A percentile compares a stretch with the other conserved stretches of the same genome.
phyloP scores from a whole-genome alignment of 495 filamentous ascomycete genomes.

The Neurospora tetraspora region DNA sequence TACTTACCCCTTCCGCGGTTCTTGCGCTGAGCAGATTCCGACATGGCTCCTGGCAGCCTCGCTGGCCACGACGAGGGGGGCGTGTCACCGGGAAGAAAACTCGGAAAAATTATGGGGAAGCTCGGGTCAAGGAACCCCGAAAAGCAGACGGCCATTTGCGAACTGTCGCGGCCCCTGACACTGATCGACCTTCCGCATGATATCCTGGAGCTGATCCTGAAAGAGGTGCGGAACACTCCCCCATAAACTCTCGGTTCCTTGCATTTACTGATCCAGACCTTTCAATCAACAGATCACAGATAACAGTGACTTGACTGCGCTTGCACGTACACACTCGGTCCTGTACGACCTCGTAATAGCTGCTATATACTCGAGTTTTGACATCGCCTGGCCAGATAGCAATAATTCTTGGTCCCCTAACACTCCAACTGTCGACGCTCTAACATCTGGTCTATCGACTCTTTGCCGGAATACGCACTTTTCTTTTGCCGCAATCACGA shows the following conservation, averaged over 20 bases:
- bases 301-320: constrained; percentile 76
- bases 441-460: constrained; percentile 84
- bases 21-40: background rate
- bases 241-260: background rate
- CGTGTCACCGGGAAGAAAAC: background rate
- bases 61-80: background rate
- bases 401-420: constrained; percentile 47
- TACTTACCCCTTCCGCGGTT: background rate
- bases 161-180: constrained; percentile 26
- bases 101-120: background rate
- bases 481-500: background rate
- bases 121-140: background rate
- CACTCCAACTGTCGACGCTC: constrained; percentile 72
- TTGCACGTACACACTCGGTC: constrained; percentile 77
- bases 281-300: constrained; percentile 55
- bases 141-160: constrained; percentile 18
- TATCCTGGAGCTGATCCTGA: constrained; percentile 77
- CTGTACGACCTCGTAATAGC: constrained; percentile 73
- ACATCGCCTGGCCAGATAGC: constrained; percentile 88
- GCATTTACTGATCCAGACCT: background rate
- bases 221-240: constrained; percentile 51
- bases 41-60: background rate
- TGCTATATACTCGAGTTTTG: constrained; percentile 84
- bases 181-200: constrained; percentile 82
- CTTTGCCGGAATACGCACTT: constrained; percentile 71